phyloP scores from a whole-genome alignment of 2,329 filamentous ascomycete species.

The Graphium sp. region DNA sequence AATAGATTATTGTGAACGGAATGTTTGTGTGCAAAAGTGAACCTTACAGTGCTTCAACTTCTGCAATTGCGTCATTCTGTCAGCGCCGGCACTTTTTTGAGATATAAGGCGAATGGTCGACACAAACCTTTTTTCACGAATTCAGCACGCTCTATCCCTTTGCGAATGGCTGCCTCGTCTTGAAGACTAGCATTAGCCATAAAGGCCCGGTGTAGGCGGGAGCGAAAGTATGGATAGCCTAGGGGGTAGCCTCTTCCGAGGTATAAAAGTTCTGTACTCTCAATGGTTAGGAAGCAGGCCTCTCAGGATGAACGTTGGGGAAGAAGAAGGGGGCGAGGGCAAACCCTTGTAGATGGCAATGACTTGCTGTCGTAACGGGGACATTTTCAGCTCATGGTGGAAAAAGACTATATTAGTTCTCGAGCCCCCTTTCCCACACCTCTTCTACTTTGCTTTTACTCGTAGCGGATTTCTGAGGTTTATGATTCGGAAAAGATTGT shows the following conservation, averaged over 20 bases:
- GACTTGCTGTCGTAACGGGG: constrained; percentile 64
- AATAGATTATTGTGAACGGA: neutral
- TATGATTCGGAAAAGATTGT: no score
- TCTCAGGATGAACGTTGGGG: neutral
- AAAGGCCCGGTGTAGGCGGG: constrained; percentile 73
- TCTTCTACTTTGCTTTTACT: no score
- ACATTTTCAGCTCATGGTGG: no score
- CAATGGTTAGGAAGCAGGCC: neutral
- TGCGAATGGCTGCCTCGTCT: constrained; percentile 59
- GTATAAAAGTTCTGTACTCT: constrained; percentile 54
- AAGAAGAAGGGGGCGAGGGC: neutral
- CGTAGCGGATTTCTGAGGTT: no score
- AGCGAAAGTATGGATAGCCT: constrained; percentile 66
- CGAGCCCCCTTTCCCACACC: no score
- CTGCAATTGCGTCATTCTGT: constrained; percentile 22
- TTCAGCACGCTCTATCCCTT: constrained; percentile 61
- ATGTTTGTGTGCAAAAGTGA: neutral
- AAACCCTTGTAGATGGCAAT: constrained; percentile 79
- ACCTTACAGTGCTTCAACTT: constrained; percentile 81
- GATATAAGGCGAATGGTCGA: no score
- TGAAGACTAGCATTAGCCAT: constrained; percentile 52
- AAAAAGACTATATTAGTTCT: no score
- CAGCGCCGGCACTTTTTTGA: no score
- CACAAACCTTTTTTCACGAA: constrained; percentile 78
- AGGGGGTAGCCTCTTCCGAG: constrained; percentile 76